Evolutionary conservation across 495 filamentous ascomycete species (phyloP), one percentile per base, ranked within the genome.

Genomic region (Hyaloscypha finlandica): DNA sequence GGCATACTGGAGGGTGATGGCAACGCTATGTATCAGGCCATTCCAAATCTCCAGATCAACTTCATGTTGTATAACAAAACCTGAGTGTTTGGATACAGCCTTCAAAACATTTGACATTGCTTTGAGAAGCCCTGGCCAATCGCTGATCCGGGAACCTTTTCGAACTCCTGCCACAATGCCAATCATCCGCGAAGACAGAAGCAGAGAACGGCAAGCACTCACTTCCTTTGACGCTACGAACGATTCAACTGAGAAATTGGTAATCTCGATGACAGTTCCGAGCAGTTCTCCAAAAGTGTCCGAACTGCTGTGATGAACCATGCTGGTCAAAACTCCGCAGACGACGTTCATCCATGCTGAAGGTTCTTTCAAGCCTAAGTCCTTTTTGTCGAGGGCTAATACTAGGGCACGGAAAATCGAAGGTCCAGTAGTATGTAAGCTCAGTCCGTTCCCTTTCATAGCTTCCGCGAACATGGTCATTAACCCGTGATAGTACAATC

Each of bases 401-500:
- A 93, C 63, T 31, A 97, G 71, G 37, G 87, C 85, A 55, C 79
- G 77, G 57, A 96, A 80, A 37, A 94, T 87, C n/a, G 88, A 83
- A 2, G 84, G 74, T 31, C 88, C 94, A 58, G 87, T 89, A 8
- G 95, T 96, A 79, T 98, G 91, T 51, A 98, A 73, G 4, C 86
- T 88, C 52, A 87, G 74, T 54, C 94, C 91, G 48, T 93, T 84
- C 32, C 93, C 91, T 75, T 94, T 94, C 67, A 93, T 89, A 14
- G 94, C 87, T 77, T 97, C 95, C 0, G 90, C 86, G 70, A 97
- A 92, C 80, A 98, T 88, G 25, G 85, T 89, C 90, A 96, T 97
- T 31, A 97, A 76, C 45, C 96, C 96, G 73, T 93, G 87, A 67
- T 88, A 88, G 72, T 97, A 97, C 11, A 88, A 81, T 20, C 74